These are phyloP conservation scores for Haematococcus lacustris DNA, from an alignment of 139 green algal species.

Conservation along the genomic window DNA sequence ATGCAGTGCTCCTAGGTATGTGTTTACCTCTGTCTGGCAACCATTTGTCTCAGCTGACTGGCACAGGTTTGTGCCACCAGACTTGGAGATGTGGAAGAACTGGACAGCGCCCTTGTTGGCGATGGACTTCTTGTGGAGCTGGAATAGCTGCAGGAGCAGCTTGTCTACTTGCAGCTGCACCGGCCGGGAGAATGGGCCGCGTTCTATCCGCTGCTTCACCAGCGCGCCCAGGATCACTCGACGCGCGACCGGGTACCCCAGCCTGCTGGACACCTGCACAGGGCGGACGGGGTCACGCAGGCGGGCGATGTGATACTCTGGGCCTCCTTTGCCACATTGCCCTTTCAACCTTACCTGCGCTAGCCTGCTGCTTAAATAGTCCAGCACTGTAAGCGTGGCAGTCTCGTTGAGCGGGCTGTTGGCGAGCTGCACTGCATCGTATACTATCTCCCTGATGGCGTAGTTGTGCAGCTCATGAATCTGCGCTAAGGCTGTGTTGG, in stretches of 20 bases:
- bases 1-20: too few relatives aligned
- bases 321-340: too few relatives aligned
- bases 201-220: constrained; percentile 8
- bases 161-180: constrained; percentile 6
- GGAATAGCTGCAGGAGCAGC: constrained; percentile 27
- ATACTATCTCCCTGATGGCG: neutral
- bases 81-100: constrained; percentile 40
- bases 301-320: neutral
- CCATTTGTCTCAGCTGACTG: constrained; percentile 21
- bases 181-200: constrained; percentile 1
- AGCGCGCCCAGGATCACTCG: constrained; percentile 12
- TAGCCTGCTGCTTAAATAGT: constrained; percentile 1
- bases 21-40: constrained; percentile 18
- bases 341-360: neutral
- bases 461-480: constrained; percentile 11
- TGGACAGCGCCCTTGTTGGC: constrained; percentile 19
- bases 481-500: neutral
- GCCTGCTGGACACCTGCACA: constrained; percentile 3
- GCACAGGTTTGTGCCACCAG: constrained; percentile 36
- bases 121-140: constrained; percentile 14
- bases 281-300: neutral
- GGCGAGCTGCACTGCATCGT: constrained; percentile 1
- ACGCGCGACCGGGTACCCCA: constrained; percentile 14
- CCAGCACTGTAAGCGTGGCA: neutral
- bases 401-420: constrained; percentile 2